Evolutionary conservation across 2,329 filamentous ascomycete genomes (phyloP).

Genomic region (Dactylonectria estremocensis): DNA sequence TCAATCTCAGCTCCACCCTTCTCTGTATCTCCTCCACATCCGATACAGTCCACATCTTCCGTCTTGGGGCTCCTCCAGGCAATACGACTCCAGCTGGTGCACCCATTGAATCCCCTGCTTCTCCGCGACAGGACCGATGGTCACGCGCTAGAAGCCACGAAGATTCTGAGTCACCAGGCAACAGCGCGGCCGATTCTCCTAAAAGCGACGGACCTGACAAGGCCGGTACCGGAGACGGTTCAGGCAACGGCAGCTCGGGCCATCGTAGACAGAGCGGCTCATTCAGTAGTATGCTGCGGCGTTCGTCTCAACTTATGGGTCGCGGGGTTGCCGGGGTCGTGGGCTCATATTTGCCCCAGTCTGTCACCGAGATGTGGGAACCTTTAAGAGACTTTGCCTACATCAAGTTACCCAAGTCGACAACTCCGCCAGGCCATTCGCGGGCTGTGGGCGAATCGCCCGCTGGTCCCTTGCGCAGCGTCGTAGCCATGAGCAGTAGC

Average conservation of each 20-base stretch:
- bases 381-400: constrained; percentile 95
- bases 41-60: constrained; percentile 97
- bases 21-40: constrained; percentile 96
- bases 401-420: constrained; percentile 86
- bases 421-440: constrained; percentile 36
- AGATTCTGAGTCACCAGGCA: constrained; percentile 54
- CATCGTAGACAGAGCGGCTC: constrained; percentile 77
- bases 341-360: constrained; percentile 91
- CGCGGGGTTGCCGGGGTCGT: constrained; percentile 90
- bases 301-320: constrained; percentile 94
- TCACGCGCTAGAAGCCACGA: constrained; percentile 68
- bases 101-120: constrained; percentile 57
- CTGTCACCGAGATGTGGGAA: constrained; percentile 98
- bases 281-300: constrained; percentile 90
- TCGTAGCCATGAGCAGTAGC: constrained; percentile 97
- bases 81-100: constrained; percentile 54
- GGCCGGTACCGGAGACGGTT: constrained; percentile 45
- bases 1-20: constrained; percentile 93
- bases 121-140: constrained; percentile 67
- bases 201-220: constrained; percentile 64
- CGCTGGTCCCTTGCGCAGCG: constrained; percentile 78
- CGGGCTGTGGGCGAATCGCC: constrained; percentile 51
- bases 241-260: constrained; percentile 47
- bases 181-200: constrained; percentile 68
- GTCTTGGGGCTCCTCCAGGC: constrained; percentile 71